Conservation (phyloP, 129 eudicot genomes). For the sunflower (Helianthus annuus) region DNA sequence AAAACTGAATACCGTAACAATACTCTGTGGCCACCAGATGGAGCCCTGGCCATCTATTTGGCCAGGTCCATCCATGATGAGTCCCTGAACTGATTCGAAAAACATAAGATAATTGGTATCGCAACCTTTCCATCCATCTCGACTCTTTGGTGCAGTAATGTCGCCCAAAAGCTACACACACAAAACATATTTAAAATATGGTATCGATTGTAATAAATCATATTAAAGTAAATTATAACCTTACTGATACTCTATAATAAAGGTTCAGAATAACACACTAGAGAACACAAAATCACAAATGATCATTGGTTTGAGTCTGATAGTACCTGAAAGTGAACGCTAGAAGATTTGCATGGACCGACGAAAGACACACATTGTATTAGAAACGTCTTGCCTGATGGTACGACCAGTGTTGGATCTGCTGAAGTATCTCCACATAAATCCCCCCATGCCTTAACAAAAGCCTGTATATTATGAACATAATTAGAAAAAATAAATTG, state of each 20-base stretch:
- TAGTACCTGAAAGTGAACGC: slow-evolving; percentile 25
- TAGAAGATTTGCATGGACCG: slow-evolving; percentile 38
- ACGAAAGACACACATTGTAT: slow-evolving; percentile 25
- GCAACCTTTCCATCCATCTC: slow-evolving; percentile 32
- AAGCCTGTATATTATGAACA: slow-evolving; percentile 30
- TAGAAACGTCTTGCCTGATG: slow-evolving; percentile 28
- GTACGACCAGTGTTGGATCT: slow-evolving; percentile 26
- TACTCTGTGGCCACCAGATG: slow-evolving; percentile 18
- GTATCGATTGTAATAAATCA: neutral
- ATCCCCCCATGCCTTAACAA: slow-evolving; percentile 39
- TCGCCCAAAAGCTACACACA: slow-evolving; percentile 28
- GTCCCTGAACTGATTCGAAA: slow-evolving; percentile 22
- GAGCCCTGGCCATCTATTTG: slow-evolving; percentile 38
- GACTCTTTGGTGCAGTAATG: slow-evolving; percentile 28
- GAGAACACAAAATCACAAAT: neutral
- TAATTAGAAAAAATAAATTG: neutral
- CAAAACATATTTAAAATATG: neutral
- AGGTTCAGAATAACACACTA: neutral
- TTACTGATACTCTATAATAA: neutral
- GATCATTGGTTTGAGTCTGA: neutral
- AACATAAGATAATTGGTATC: neutral
- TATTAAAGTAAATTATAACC: neutral
- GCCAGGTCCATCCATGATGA: slow-evolving; percentile 28
- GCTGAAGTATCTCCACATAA: slow-evolving; percentile 26
- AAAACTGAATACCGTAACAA: neutral